A percentile compares a stretch with the other conserved stretches of the same genome.
phyloP scores from a whole-genome alignment of 768 basidiomycete species.

The Cystofilobasidium bisporidii region DNA sequence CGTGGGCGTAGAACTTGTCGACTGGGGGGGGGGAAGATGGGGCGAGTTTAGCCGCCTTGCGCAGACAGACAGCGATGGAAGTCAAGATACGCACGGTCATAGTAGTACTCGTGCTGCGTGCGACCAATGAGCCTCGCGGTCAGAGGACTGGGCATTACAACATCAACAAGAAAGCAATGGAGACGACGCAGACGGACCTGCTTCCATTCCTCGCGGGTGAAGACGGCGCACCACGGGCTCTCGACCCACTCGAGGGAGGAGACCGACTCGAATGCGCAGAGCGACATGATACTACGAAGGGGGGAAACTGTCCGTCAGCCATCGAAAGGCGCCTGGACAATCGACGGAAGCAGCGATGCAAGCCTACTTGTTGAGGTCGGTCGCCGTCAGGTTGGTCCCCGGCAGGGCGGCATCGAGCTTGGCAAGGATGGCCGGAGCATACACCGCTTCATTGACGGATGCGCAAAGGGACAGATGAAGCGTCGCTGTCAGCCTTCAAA shows the following conservation, averaged over 20 bases:
- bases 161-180: no score
- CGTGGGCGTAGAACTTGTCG: conserved; percentile 45
- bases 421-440: conserved; percentile 49
- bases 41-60: conserved; percentile 39
- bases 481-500: background rate
- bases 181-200: conserved; percentile 30
- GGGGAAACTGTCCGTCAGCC: background rate
- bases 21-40: background rate
- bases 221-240: conserved; percentile 80
- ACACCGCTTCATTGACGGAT: conserved; percentile 39
- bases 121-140: background rate
- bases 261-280: conserved; percentile 53
- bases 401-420: conserved; percentile 55
- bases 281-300: background rate
- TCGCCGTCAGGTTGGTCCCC: conserved; percentile 51
- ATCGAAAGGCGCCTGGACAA: no score
- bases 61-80: conserved; percentile 35
- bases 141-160: no score
- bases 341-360: no score
- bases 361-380: conserved; percentile 46
- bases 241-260: conserved; percentile 57
- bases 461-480: background rate
- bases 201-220: conserved; percentile 86
- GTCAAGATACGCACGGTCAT: background rate
- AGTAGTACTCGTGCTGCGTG: conserved; percentile 26